Conservation (phyloP, 148 eudicot genomes). For the Diospyros lotus region DNA sequence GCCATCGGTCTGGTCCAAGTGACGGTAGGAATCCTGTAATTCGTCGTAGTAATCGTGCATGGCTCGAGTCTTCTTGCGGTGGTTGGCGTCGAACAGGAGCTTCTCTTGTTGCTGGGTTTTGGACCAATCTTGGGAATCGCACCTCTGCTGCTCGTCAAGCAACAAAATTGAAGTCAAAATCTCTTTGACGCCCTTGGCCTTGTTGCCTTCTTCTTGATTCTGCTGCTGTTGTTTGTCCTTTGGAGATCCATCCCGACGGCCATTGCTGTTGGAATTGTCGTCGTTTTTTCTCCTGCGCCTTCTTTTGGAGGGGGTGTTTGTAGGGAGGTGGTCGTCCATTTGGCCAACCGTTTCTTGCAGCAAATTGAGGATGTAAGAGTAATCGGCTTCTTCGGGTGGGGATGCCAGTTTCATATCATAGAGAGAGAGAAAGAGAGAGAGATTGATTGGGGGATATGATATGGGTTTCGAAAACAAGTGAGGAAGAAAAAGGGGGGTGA, state of each 20-base stretch:
- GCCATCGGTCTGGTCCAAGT: slow-evolving; percentile 27
- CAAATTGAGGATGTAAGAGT: slow-evolving; percentile 13
- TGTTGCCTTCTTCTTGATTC: slow-evolving; percentile 17
- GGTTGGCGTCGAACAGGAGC: slow-evolving; percentile 33
- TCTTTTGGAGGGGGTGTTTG: slow-evolving; percentile 18
- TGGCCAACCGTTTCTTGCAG: slow-evolving; percentile 7
- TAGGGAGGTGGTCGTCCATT: slow-evolving; percentile 23
- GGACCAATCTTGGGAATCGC: slow-evolving; percentile 37
- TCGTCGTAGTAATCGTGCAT: slow-evolving; percentile 46
- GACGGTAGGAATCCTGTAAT: slow-evolving; percentile 26
- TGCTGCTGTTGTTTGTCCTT: slow-evolving; percentile 8
- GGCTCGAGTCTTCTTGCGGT: slow-evolving; percentile 30
- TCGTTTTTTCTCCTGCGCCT: background rate
- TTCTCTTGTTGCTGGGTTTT: slow-evolving; percentile 31
- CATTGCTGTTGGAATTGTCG: slow-evolving; percentile 14
- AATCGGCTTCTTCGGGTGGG: slow-evolving; percentile 2
- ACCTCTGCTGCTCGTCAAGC: slow-evolving; percentile 58
- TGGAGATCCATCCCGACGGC: slow-evolving; percentile 2
- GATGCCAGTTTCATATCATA: slow-evolving; percentile 13
- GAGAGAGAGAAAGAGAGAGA: background rate
- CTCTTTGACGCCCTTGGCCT: slow-evolving; percentile 44
- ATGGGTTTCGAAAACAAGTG: too few species aligned
- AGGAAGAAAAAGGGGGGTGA: too few species aligned
- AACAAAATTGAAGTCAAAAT: slow-evolving; percentile 52
- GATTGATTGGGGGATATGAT: too few species aligned